Evolutionary conservation across 2,329 filamentous ascomycete genomes (phyloP), one percentile per base, ranked within the genome.

Genomic region (Graphilbum sp.): DNA sequence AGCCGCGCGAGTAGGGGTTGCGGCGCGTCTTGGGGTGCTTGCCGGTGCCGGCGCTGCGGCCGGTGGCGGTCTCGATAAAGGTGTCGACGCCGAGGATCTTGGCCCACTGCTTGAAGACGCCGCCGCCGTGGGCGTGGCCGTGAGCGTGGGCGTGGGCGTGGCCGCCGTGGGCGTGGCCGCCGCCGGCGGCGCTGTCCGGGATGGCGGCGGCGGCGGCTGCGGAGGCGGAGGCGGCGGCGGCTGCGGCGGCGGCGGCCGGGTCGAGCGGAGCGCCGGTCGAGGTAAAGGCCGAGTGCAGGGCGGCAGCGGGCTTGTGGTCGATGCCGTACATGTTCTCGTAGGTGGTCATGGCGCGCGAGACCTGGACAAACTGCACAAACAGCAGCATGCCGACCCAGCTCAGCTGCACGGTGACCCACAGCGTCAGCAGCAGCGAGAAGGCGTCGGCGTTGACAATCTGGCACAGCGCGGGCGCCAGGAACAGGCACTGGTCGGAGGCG

Each of bases 341-440:
- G 0, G 90, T 98, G 1, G 90, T 98, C 65, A 93, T 79, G 41
- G 87, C 92, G 43, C 86, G 77, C 0, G 86, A 81, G 37, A 98
- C 79, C 54, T 98, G 90, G 36, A 95, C 69, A 37, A 95, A 75
- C 54, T 98, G 92, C 5, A 96, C 92, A 46, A 86, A 80, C 42
- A 95, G 69, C 25, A 98, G 75, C 87, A 98, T 96, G n/a, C 80
- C 78, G 3, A 96, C 84, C 90, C 90, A 98, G 17, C 84, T 79
- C 24, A 95, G 69, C 57, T 98, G 92, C 32, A 95, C 63, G 2
- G 72, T 69, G 7, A 72, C 71, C 90, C 90, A 98, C 21, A 83
- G 60, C 12, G 72, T 72, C 17, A 94, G 66, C 11, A 93, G 64
- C 20, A 94, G 69, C 1, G 83, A 88, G 54, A 88, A 94, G 0